Evolutionary conservation across 2,329 filamentous ascomycete species (phyloP).

Genomic region (Neospermospora avenae): DNA sequence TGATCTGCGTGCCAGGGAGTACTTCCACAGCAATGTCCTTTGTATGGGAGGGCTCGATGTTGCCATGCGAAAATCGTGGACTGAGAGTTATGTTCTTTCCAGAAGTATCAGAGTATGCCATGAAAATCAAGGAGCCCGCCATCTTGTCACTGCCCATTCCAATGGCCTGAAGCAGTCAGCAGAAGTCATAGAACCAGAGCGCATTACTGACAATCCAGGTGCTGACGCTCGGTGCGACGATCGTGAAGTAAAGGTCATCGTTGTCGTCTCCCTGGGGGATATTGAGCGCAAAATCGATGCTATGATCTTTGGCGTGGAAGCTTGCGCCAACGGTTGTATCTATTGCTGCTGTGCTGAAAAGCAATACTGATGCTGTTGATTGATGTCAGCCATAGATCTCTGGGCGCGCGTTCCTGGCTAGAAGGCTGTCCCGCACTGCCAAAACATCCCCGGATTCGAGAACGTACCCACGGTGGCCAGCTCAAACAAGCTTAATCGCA

Average conservation of each 20-base stretch:
- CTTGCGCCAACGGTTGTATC: slow-evolving; percentile 41
- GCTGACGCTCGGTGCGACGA: slow-evolving; percentile 44
- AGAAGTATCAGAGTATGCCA: slow-evolving; percentile 49
- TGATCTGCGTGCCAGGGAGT: slow-evolving; percentile 47
- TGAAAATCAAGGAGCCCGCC: slow-evolving; percentile 50
- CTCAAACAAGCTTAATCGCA: slow-evolving; percentile 9
- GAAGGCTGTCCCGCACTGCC: not conserved
- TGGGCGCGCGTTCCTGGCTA: not conserved
- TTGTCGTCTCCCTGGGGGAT: slow-evolving; percentile 45
- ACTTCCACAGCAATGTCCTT: slow-evolving; percentile 43
- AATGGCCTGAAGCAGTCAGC: slow-evolving; percentile 38
- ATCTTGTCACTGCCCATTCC: slow-evolving; percentile 53
- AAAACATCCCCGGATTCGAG: not conserved
- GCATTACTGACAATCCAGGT: slow-evolving; percentile 44
- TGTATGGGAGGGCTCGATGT: slow-evolving; percentile 50
- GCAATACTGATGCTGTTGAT: slow-evolving; percentile 11
- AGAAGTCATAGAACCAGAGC: too few relatives aligned
- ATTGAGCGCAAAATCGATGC: slow-evolving; percentile 49
- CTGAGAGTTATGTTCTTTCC: slow-evolving; percentile 53
- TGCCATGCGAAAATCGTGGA: slow-evolving; percentile 47
- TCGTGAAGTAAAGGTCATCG: slow-evolving; percentile 51
- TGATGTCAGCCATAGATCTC: not conserved
- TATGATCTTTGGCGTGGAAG: slow-evolving; percentile 44
- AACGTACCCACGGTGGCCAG: slow-evolving; percentile 11
- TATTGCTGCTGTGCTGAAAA: slow-evolving; percentile 15